Conservation (phyloP, 2,329 filamentous ascomycete genomes). For the Amphichorda felina region DNA sequence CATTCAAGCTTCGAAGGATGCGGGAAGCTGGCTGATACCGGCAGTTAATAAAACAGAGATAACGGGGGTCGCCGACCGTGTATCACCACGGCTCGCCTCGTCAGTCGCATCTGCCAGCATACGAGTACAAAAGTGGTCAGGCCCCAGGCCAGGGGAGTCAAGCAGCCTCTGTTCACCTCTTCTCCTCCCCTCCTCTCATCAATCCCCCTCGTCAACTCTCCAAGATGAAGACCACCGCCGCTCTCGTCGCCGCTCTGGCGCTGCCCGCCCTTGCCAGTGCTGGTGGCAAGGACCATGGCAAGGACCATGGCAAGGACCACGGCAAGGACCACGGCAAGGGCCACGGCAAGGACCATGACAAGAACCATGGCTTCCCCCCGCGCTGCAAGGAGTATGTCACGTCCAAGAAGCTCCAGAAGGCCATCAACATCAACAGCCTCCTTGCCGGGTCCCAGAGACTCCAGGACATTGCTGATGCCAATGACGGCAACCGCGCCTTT, state of each 20-base stretch:
- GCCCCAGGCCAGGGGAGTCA: no score
- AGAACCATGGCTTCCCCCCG: background rate
- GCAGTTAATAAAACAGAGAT: no score
- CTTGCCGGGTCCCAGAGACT: slow-evolving; percentile 30
- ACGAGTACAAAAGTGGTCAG: no score
- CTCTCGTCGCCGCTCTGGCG: slow-evolving; percentile 1
- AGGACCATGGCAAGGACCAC: background rate
- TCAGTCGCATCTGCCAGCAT: no score
- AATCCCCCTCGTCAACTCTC: background rate
- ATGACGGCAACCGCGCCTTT: slow-evolving; percentile 29
- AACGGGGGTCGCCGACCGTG: no score
- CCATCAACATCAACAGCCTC: slow-evolving; percentile 26
- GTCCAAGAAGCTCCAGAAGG: slow-evolving; percentile 23
- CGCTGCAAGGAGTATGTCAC: slow-evolving; percentile 20
- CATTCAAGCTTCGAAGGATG: no score
- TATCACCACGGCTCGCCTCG: no score
- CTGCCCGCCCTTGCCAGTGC: slow-evolving; percentile 1
- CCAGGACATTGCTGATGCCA: slow-evolving; percentile 28
- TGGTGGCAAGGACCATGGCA: background rate
- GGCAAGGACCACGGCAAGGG: background rate
- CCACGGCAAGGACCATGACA: no score
- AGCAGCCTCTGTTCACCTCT: background rate
- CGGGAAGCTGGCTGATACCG: no score
- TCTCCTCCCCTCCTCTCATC: background rate
- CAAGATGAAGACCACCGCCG: slow-evolving; percentile 4